Percentiles rank a stretch among this genome's conserved stretches.
Conservation (phyloP, 306 rosid genomes). For the Ormosia emarginata region DNA sequence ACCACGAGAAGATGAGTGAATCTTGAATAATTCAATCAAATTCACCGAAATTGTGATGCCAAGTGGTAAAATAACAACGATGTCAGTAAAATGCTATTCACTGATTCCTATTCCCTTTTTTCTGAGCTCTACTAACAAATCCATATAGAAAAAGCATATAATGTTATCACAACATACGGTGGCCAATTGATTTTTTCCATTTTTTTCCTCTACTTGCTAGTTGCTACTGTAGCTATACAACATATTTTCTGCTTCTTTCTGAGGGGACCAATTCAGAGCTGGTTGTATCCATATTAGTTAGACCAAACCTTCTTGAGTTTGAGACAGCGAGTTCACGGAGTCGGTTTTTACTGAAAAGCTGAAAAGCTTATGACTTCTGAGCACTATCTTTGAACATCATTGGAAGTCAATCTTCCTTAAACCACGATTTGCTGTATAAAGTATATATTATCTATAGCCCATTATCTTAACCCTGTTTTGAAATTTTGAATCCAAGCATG, state of each 20-base stretch:
- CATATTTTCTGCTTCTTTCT: background rate
- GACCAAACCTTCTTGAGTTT: background rate
- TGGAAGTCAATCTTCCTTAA: background rate
- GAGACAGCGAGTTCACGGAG: background rate
- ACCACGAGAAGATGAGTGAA: too few relatives aligned
- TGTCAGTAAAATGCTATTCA: background rate
- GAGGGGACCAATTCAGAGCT: slow-evolving; percentile 5
- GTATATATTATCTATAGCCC: background rate
- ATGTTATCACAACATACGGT: too few relatives aligned
- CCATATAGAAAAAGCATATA: background rate
- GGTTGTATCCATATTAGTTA: background rate
- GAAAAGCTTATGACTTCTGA: background rate
- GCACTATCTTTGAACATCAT: background rate
- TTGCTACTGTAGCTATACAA: background rate
- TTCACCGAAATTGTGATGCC: too few relatives aligned
- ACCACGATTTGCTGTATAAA: background rate
- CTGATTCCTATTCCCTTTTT: background rate
- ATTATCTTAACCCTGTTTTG: background rate
- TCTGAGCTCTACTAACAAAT: background rate
- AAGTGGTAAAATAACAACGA: too few relatives aligned
- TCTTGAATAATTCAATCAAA: too few relatives aligned
- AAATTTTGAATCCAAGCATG: background rate
- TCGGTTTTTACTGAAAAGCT: background rate
- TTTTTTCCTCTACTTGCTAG: background rate
- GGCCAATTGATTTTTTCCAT: background rate